Evolutionary conservation across 805 yeast species (phyloP), one percentile per base, ranked within the genome.

Genomic region (Suhomyces sp.): DNA sequence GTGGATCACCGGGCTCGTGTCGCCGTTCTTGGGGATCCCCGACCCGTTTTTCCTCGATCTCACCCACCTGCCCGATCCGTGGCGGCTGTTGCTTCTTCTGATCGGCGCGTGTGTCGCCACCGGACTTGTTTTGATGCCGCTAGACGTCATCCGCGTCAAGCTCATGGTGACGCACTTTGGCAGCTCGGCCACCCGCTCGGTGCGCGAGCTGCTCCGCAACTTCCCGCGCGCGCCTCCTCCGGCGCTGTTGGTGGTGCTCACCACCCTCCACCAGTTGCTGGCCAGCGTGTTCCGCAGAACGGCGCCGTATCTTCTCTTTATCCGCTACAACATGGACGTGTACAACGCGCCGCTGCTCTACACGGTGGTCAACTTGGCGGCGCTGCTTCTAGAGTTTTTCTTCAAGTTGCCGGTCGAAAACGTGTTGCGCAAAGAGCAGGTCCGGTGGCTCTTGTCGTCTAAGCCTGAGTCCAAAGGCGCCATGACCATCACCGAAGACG

Each of bases 381-480:
- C 88, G n/a, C 82, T 87, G 49, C 70, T 87, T 19, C 53, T 83
- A 46, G 96, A 90, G 59, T 76, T 93, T 40, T 82, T 87, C 55
- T 77, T 91, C 52, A 86, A 85, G 64, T 74, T 94, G 56, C 99
- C 99, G 2, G 79, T 91, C 49, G 99, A 93, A 63, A 91, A 96
- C 12, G 68, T 93, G 42, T 78, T 90, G 54, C 78, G 96, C 55
- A 83, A 97, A 57, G 91, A 93, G 13, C 97, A 93, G 66, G 82
- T 90, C 8, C 74, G 83, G 51, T 84, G 82, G 62, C 74, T 90
- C 55, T 60, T 87, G 22, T 50, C 68, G 5, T n/a, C 51, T 6
- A 58, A 61, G 23, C 71, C 69, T 19, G 83, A 81, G 47, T 67
- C 64, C 31, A 55, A 54, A 54, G 55, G 70, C 24, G 65, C 75